Conservation (phyloP, 1,139 yeast genomes). For the Sugiyamaella xylanicola region DNA sequence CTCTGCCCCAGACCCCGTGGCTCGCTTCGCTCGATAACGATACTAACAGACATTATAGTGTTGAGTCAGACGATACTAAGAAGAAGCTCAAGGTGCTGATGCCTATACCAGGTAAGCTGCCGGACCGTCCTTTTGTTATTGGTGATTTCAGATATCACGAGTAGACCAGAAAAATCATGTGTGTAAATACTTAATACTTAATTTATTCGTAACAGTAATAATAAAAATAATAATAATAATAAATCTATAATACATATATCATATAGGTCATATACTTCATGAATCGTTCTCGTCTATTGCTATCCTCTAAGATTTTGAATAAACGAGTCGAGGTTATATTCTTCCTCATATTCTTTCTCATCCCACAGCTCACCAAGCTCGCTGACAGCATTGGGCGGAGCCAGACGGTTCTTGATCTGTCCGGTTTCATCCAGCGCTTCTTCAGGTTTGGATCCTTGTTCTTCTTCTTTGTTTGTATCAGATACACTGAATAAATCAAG, state of each 20-base stretch:
- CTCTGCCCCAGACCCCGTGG: too few relatives aligned
- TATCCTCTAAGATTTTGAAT: constrained; percentile 62
- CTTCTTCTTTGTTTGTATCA: constrained; percentile 47
- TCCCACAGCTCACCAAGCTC: constrained; percentile 97
- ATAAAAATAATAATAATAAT: constrained; percentile 3
- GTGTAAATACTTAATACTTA: too few relatives aligned
- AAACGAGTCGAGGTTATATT: constrained; percentile 89
- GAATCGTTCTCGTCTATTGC: constrained; percentile 7
- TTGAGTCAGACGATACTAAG: constrained; percentile 69
- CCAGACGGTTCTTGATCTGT: constrained; percentile 61
- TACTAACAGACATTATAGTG: constrained; percentile 32
- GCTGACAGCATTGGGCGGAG: constrained; percentile 61
- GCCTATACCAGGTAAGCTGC: constrained; percentile 87
- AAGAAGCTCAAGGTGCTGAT: constrained; percentile 71
- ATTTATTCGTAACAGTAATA: neutral
- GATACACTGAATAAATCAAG: constrained; percentile 79
- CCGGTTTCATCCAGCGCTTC: constrained; percentile 56
- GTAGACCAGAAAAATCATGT: too few relatives aligned
- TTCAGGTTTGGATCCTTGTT: constrained; percentile 45
- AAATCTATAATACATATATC: neutral
- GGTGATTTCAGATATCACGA: constrained; percentile 74
- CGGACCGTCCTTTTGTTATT: constrained; percentile 64
- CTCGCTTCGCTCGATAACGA: neutral
- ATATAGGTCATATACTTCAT: constrained; percentile 4
- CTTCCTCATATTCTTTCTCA: constrained; percentile 93